Conservation (phyloP, 2,329 filamentous ascomycete species). For the Aspergillus felis region DNA sequence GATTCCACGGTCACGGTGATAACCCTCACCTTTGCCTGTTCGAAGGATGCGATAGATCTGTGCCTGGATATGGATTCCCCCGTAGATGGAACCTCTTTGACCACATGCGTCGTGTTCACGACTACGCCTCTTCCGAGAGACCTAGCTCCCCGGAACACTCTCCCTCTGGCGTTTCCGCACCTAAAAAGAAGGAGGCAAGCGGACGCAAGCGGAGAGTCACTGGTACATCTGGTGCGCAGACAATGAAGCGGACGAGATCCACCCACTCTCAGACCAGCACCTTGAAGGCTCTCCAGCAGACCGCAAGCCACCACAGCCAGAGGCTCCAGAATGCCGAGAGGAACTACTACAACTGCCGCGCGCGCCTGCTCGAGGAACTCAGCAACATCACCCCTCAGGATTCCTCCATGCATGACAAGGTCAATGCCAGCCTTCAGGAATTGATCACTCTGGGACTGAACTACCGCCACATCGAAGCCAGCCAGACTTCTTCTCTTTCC, state of each 20-base stretch:
- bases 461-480: slow-evolving; percentile 41
- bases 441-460: slow-evolving; percentile 41
- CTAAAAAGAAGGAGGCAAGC: slow-evolving; percentile 39
- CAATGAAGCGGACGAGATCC: slow-evolving; percentile 42
- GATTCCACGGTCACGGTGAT: slow-evolving; percentile 89
- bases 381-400: slow-evolving; percentile 39
- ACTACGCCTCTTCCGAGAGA: slow-evolving; percentile 47
- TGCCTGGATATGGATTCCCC: slow-evolving; percentile 82
- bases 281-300: slow-evolving; percentile 31
- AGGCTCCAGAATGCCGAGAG: slow-evolving; percentile 41
- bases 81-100: slow-evolving; percentile 94
- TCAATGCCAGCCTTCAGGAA: slow-evolving; percentile 43
- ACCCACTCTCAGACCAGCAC: slow-evolving; percentile 34
- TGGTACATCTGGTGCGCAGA: slow-evolving; percentile 33
- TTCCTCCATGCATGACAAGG: slow-evolving; percentile 40
- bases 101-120: slow-evolving; percentile 94
- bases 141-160: slow-evolving; percentile 41
- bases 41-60: slow-evolving; percentile 78
- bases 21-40: slow-evolving; percentile 89
- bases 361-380: slow-evolving; percentile 37
- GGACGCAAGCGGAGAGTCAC: slow-evolving; percentile 39
- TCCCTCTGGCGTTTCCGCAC: slow-evolving; percentile 23
- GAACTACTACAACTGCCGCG: slow-evolving; percentile 41
- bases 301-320: slow-evolving; percentile 33
- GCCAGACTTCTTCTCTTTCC: slow-evolving; percentile 35